These are phyloP conservation scores for Aspergillus chevalieri DNA, from an alignment of 2,329 filamentous ascomycete genomes.

Conservation along the genomic window DNA sequence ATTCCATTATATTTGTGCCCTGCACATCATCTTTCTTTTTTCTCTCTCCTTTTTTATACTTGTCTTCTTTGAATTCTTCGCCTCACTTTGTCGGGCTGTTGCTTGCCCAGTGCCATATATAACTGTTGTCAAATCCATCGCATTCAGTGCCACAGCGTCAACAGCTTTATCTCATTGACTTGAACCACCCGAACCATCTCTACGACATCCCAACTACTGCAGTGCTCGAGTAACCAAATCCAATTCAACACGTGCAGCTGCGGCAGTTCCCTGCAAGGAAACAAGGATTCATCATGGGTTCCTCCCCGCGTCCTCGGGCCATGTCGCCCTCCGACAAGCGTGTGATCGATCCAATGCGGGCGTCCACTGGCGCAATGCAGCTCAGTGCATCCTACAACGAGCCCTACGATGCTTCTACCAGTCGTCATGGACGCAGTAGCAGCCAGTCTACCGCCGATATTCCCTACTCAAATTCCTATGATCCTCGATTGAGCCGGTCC, in stretches of 20 bases:
- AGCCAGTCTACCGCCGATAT: constrained; percentile 29
- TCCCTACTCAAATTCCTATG: constrained; percentile 23
- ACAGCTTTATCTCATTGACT: no score
- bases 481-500: constrained; percentile 19
- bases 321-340: constrained; percentile 29
- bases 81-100: no score
- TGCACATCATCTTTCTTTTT: neutral
- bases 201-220: no score
- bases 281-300: constrained; percentile 18
- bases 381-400: constrained; percentile 27
- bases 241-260: neutral
- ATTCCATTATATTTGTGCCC: neutral
- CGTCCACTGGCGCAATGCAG: constrained; percentile 37
- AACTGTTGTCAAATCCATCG: no score
- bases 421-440: constrained; percentile 25
- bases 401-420: constrained; percentile 23
- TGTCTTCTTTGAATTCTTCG: neutral
- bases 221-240: no score
- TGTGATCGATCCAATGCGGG: constrained; percentile 32
- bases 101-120: no score
- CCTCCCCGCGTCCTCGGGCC: constrained; percentile 27
- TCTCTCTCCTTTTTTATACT: neutral
- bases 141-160: no score
- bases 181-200: no score
- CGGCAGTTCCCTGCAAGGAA: neutral